Base-by-base conservation (phyloP, 2,329 filamentous ascomycete genomes). In the Neonectria magnoliae region DNA sequence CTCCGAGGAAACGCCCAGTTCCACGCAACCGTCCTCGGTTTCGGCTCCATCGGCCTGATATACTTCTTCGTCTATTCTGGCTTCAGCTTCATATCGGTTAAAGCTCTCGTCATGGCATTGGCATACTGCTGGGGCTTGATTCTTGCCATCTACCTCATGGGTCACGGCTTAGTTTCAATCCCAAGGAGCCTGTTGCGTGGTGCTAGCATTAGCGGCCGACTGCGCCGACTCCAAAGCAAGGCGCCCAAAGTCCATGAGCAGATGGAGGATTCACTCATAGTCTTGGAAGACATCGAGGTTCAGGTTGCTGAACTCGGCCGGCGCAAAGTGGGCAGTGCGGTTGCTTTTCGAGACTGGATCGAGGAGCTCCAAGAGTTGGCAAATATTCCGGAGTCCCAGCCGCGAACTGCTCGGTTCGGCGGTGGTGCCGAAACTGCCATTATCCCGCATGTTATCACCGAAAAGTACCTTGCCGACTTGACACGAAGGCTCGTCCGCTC, bases 131-230 rank as follows among this genome's bases (percentile, higher is more conserved):
- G 94, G 92, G 94, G 94, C 73, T 82, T 99, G 72, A 85, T 95
- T 5, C 85, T 98, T 57, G 96, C 94, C 50, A 97, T 99, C 67
- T 98, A 97, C 75, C 85, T 99, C 44, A 98, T 99, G 95, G 96
- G 96, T 7, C 96, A 99, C 78, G 96, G 96, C 8, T 84, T 99
- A 27, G 96, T 99, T 33, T 92, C 94, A 1, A 92, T 99, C 62
- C 96, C 96, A 1, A 87, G 95, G 69, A 88, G 88, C 41, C 83
- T 99, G 16, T 91, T 96, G 73, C 89, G 91, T 64, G 91, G 93
- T 75, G 91, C 94, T 33, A 93, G 90, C 75, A 88, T 94, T 50
- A 92, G 90, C 69, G 88, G 88, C 53, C 87, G 90, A 60, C 79
- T 99, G 51, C 90, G 90, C 65, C 85, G 91, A 38, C 83, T 98